phyloP scores from a whole-genome alignment of 495 filamentous ascomycete genomes.

The Podospora anserina region DNA sequence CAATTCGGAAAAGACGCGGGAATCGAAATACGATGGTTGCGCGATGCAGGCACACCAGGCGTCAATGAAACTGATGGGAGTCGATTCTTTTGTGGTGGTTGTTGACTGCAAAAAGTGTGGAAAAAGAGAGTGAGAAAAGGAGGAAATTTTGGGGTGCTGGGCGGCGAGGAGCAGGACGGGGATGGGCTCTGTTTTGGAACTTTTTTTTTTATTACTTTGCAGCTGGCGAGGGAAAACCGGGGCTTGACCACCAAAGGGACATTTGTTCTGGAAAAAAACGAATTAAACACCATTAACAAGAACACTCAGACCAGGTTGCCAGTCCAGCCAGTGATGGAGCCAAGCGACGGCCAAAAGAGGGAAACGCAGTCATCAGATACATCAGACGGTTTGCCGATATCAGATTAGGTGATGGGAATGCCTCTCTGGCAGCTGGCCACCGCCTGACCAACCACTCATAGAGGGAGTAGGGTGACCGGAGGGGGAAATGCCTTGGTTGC shows the following conservation, averaged over 20 bases:
- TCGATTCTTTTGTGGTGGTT: constrained; percentile 43
- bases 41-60: constrained; percentile 28
- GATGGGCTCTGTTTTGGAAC: constrained; percentile 46
- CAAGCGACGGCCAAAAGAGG: constrained; percentile 16
- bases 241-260: constrained; percentile 39
- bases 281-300: constrained; percentile 42
- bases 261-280: constrained; percentile 46
- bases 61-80: constrained; percentile 40
- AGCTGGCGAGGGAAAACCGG: constrained; percentile 46
- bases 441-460: background rate
- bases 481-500: background rate
- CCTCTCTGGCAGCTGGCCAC: background rate
- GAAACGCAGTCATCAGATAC: background rate
- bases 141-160: constrained; percentile 43
- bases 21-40: constrained; percentile 24
- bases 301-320: background rate
- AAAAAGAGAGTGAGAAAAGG: constrained; percentile 40
- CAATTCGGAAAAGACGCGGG: constrained; percentile 33
- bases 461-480: background rate
- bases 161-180: constrained; percentile 38
- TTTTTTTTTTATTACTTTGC: constrained; percentile 35
- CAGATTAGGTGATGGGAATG: background rate
- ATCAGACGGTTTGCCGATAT: background rate
- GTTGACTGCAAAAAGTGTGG: constrained; percentile 35
- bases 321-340: constrained; percentile 5